A percentile compares a stretch with the other conserved stretches of the same genome.
phyloP scores from a whole-genome alignment of 306 rosid genomes.

The Rosa persica region DNA sequence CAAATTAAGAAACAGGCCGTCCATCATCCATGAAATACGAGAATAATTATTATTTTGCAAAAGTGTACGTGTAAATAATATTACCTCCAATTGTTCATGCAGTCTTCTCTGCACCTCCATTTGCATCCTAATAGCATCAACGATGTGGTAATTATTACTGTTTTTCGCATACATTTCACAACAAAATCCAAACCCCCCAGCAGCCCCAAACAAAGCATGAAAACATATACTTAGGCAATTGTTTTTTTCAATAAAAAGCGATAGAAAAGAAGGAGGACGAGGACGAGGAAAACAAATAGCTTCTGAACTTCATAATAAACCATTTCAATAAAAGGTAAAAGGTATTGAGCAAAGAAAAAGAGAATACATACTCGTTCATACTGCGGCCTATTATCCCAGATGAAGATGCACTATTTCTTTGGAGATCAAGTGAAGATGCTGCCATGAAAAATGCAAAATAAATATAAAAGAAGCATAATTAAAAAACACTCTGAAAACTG shows the following conservation, averaged over 20 bases:
- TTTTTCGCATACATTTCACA: slow-evolving; percentile 42
- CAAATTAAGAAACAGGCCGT: background rate
- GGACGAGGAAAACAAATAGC: background rate
- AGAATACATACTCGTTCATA: slow-evolving; percentile 79
- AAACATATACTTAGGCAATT: slow-evolving; percentile 10
- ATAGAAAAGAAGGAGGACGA: background rate
- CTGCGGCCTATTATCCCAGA: slow-evolving; percentile 84
- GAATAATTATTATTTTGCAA: background rate
- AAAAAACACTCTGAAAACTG: background rate
- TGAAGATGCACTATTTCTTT: slow-evolving; percentile 78
- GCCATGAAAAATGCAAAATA: slow-evolving; percentile 31
- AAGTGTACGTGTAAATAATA: background rate
- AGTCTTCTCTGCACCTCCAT: slow-evolving; percentile 99
- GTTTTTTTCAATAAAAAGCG: background rate
- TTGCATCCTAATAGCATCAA: slow-evolving; percentile 92
- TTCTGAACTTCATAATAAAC: background rate
- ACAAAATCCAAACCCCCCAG: slow-evolving; percentile 43
- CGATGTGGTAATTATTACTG: slow-evolving; percentile 63
- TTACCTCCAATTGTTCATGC: slow-evolving; percentile 96
- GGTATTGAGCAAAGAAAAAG: slow-evolving; percentile 5
- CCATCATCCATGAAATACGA: slow-evolving; percentile 5
- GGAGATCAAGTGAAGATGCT: slow-evolving; percentile 87
- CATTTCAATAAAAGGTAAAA: background rate
- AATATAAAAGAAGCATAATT: slow-evolving; percentile 11
- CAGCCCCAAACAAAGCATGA: slow-evolving; percentile 23